phyloP scores from a whole-genome alignment of 495 filamentous ascomycete genomes.

The Aspergillus cavernicola region DNA sequence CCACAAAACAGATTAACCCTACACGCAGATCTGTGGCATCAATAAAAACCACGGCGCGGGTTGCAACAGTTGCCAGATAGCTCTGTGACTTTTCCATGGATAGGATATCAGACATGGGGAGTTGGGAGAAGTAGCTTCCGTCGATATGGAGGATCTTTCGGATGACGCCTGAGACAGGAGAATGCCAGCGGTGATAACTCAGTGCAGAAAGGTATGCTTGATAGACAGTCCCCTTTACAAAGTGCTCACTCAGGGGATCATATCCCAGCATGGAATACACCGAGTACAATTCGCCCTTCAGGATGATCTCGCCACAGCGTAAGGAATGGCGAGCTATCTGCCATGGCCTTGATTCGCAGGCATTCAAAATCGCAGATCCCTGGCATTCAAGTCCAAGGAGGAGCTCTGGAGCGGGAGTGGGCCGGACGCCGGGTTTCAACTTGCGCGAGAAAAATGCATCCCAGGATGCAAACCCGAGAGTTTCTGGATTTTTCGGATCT shows the following conservation, averaged over 20 bases:
- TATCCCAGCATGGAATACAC: too few relatives aligned
- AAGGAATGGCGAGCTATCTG: too few relatives aligned
- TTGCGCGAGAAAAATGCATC: slow-evolving; percentile 69
- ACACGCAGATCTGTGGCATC: slow-evolving; percentile 56
- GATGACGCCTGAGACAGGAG: slow-evolving; percentile 54
- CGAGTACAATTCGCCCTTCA: too few relatives aligned
- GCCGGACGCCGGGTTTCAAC: slow-evolving; percentile 50
- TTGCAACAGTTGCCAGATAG: slow-evolving; percentile 50
- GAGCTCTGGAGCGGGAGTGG: slow-evolving; percentile 48
- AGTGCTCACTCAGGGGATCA: slow-evolving; percentile 46
- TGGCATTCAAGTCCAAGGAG: slow-evolving; percentile 30
- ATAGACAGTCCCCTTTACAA: slow-evolving; percentile 52
- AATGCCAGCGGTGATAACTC: slow-evolving; percentile 67
- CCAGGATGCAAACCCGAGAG: slow-evolving; percentile 58
- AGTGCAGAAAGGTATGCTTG: slow-evolving; percentile 60
- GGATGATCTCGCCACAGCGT: too few relatives aligned
- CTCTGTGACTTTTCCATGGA: slow-evolving; percentile 21
- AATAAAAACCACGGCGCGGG: slow-evolving; percentile 60
- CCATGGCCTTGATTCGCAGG: too few relatives aligned
- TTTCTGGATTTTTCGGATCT: too few relatives aligned
- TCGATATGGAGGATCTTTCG: slow-evolving; percentile 46
- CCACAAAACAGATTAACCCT: slow-evolving; percentile 57
- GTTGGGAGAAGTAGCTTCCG: slow-evolving; percentile 60
- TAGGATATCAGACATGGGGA: slow-evolving; percentile 32
- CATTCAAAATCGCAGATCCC: too few relatives aligned